Percentiles rank a stretch among this genome's conserved stretches.
phyloP scores from a whole-genome alignment of 2,329 filamentous ascomycete species.

The Periconia sp. region DNA sequence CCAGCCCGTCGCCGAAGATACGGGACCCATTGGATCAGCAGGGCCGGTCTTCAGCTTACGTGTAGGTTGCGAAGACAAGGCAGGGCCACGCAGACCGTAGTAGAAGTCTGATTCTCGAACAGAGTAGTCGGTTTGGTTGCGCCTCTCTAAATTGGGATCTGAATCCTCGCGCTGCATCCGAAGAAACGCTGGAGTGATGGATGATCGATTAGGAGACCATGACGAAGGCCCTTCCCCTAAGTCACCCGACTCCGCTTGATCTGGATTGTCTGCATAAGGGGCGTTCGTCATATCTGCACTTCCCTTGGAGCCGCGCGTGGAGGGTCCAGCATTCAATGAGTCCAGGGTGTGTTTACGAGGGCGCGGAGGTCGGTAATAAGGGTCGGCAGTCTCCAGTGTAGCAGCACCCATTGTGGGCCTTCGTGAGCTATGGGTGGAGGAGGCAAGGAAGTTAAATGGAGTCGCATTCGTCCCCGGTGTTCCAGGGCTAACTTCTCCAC shows the following conservation, averaged over 20 bases:
- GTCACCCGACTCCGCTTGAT: slow-evolving; percentile 35
- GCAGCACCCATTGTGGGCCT: slow-evolving; percentile 38
- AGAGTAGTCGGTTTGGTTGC: slow-evolving; percentile 78
- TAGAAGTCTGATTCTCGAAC: slow-evolving; percentile 97
- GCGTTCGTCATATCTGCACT: slow-evolving; percentile 52
- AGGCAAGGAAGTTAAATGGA: slow-evolving; percentile 69
- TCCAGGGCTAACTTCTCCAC: slow-evolving; percentile 56
- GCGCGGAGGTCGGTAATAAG: slow-evolving; percentile 86
- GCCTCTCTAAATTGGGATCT: slow-evolving; percentile 56
- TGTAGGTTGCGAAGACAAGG: slow-evolving; percentile 77
- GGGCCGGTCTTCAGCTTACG: slow-evolving; percentile 90
- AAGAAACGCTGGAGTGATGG: slow-evolving; percentile 53
- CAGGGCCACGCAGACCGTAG: slow-evolving; percentile 87
- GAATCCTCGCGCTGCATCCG: slow-evolving; percentile 52
- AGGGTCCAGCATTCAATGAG: slow-evolving; percentile 50
- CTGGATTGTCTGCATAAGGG: slow-evolving; percentile 49
- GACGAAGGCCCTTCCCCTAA: slow-evolving; percentile 37
- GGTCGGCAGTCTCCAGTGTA: slow-evolving; percentile 57
- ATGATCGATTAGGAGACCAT: slow-evolving; percentile 29
- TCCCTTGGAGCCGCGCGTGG: slow-evolving; percentile 48
- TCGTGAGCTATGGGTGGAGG: slow-evolving; percentile 46
- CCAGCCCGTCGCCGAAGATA: slow-evolving; percentile 88
- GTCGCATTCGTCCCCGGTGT: slow-evolving; percentile 73
- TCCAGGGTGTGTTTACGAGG: slow-evolving; percentile 62
- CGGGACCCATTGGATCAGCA: slow-evolving; percentile 88